These are phyloP conservation scores for Omphalotus olearius DNA, from an alignment of 1,284 basidiomycete species.

Conservation along the genomic window DNA sequence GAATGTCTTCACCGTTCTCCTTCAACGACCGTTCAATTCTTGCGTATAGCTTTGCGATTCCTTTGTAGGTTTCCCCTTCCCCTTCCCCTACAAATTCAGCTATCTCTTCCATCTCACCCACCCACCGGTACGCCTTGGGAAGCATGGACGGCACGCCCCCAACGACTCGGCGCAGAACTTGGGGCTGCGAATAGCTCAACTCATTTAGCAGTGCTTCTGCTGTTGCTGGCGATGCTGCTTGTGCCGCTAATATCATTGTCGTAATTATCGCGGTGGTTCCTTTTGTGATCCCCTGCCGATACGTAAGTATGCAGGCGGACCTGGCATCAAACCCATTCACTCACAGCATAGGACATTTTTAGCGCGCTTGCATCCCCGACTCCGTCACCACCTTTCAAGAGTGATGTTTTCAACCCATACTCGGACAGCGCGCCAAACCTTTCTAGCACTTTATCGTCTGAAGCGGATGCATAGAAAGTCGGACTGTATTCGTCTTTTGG, in stretches of 20 bases:
- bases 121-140: constrained; percentile 58
- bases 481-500: constrained; percentile 46
- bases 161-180: constrained; percentile 36
- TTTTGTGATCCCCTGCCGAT: constrained; percentile 47
- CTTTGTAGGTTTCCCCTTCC: constrained; percentile 42
- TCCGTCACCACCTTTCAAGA: constrained; percentile 40
- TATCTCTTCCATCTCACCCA: constrained; percentile 61
- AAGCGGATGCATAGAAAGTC: constrained; percentile 49
- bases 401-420: constrained; percentile 43
- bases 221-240: constrained; percentile 55
- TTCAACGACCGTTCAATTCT: constrained; percentile 37
- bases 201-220: constrained; percentile 48
- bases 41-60: constrained; percentile 42
- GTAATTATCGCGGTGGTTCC: constrained; percentile 51
- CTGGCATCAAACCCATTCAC: constrained; percentile 15
- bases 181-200: constrained; percentile 42
- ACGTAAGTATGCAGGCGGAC: background rate
- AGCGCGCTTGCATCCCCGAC: constrained; percentile 58
- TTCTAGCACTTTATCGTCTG: constrained; percentile 34
- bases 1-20: constrained; percentile 32
- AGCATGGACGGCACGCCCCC: constrained; percentile 42
- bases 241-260: constrained; percentile 56
- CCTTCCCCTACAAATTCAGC: constrained; percentile 45
- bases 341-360: constrained; percentile 62
- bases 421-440: constrained; percentile 36